Base-by-base conservation (phyloP, 768 basidiomycete genomes). In the Leccinum obscurum region DNA sequence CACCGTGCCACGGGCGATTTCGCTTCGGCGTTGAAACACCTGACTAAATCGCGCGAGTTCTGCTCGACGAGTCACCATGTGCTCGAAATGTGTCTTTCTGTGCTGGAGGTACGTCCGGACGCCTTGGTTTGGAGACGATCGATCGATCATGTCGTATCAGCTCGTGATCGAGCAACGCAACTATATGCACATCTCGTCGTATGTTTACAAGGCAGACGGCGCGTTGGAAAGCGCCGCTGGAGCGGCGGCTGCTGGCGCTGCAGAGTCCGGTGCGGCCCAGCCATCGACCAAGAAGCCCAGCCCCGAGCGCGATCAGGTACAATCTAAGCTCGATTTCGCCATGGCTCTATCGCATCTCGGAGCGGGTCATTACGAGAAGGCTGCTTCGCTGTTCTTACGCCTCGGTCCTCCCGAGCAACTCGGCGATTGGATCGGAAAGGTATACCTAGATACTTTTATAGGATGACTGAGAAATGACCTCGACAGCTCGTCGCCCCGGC, bases 151-250 rank as follows among this genome's bases (percentile, higher is more conserved):
- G 24, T 32, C 35, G 54, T 15, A 37, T 24, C 68, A 93, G 92
- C 83, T 95, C 39, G 83, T 94, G 44, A 82, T 95, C 61, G 92
- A 95, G 76, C 90, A 93, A 74, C 80, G 85, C 61, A 93, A 92
- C 73, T 95, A 94, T 73, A 78, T 89, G 3, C 92, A 94, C 68
- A 83, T 97, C 37, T 82, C 89, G 8, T 94, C 91, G n/a, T 95
- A 97, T 70, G 86, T 97, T 30, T 93, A 89, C 83, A 97, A 97
- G 75, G 93, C 94, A n/a, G 95, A 97, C 61, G 88, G 92, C 0
- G 90, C 93, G 0, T 80, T 97, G 26, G 94, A 96, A 44, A 84
- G 85, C 3, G 74, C 83, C 1, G 64, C 77, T 8, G 66, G 77
- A 6, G 64, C 72, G 1, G 64, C 72, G 2, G 74, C 76, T 2